Evolutionary conservation across 495 filamentous ascomycete species (phyloP).

Genomic region (Elaphomyces granulatus): DNA sequence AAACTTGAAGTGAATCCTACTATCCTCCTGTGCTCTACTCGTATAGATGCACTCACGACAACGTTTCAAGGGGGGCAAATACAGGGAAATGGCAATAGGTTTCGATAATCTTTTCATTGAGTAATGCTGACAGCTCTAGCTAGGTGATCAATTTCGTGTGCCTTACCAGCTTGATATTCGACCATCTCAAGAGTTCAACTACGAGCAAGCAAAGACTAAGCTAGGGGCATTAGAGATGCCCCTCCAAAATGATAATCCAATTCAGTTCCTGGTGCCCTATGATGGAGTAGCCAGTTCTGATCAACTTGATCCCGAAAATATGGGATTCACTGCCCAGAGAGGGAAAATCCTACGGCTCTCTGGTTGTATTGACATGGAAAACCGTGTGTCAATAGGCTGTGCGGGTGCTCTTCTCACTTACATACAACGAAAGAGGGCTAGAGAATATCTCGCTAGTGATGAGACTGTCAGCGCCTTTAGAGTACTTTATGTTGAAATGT

Average conservation of each 20-base stretch:
- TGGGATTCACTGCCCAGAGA: slow-evolving; percentile 39
- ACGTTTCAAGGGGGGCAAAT: neutral
- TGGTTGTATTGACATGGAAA: slow-evolving; percentile 65
- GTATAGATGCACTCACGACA: slow-evolving; percentile 41
- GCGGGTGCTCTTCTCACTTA: slow-evolving; percentile 74
- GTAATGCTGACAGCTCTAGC: neutral
- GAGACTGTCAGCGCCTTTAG: slow-evolving; percentile 36
- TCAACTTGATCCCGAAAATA: slow-evolving; percentile 31
- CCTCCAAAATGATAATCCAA: slow-evolving; percentile 20
- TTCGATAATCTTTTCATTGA: neutral
- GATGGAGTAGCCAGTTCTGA: slow-evolving; percentile 32
- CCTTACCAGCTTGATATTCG: slow-evolving; percentile 62
- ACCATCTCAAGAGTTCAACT: slow-evolving; percentile 64
- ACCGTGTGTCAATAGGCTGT: slow-evolving; percentile 60
- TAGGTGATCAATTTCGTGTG: slow-evolving; percentile 27
- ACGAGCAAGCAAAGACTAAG: slow-evolving; percentile 52
- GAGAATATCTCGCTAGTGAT: slow-evolving; percentile 42
- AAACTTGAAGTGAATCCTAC: slow-evolving; percentile 69
- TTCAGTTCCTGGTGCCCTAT: slow-evolving; percentile 42
- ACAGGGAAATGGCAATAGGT: neutral
- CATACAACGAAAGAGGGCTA: slow-evolving; percentile 53
- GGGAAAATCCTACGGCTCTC: slow-evolving; percentile 57
- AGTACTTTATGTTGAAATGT: slow-evolving; percentile 60
- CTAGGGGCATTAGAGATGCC: slow-evolving; percentile 40
- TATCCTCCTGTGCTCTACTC: slow-evolving; percentile 55